Percentiles rank a stretch among this genome's conserved stretches.
Conservation (phyloP, 345 rosid species). For the Viola odorata region DNA sequence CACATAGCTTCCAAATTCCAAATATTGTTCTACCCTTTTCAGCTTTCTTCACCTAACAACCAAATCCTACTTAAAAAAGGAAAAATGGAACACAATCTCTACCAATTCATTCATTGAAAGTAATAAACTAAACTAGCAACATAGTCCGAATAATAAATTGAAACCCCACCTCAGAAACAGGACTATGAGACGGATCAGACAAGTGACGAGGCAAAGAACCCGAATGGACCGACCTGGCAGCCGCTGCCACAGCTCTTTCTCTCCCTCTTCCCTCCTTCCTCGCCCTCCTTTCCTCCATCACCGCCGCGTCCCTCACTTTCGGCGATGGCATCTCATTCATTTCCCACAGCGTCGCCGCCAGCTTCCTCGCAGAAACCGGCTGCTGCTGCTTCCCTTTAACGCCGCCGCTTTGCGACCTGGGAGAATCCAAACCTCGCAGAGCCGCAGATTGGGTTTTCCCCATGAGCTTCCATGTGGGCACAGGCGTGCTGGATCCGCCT, state of each 20-base stretch:
- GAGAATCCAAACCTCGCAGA: conserved; percentile 48
- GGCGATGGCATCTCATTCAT: conserved; percentile 95
- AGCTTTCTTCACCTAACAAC: too few species aligned
- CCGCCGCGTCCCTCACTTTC: conserved; percentile 33
- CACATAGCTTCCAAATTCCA: too few species aligned
- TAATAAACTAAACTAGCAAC: background rate
- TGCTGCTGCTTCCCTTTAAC: conserved; percentile 34
- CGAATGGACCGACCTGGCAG: conserved; percentile 51
- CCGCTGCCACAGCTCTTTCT: conserved; percentile 39
- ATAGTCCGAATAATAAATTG: background rate
- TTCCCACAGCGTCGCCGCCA: conserved; percentile 98
- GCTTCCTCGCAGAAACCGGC: conserved; percentile 91
- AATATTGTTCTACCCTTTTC: too few species aligned
- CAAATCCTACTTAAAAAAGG: too few species aligned
- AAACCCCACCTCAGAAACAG: conserved; percentile 81
- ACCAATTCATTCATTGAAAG: background rate
- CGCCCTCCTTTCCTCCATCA: conserved; percentile 34
- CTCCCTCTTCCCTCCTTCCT: conserved; percentile 42
- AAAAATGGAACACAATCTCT: too few species aligned
- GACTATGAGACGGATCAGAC: conserved; percentile 97
- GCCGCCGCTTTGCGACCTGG: conserved; percentile 44
- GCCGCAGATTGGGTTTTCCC: conserved; percentile 55
- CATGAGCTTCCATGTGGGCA: conserved; percentile 82
- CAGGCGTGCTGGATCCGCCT: conserved; percentile 85
- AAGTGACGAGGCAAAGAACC: conserved; percentile 86